phyloP scores from a whole-genome alignment of 371 early-diverging fungal genomes.

The Spraguea lophii region DNA sequence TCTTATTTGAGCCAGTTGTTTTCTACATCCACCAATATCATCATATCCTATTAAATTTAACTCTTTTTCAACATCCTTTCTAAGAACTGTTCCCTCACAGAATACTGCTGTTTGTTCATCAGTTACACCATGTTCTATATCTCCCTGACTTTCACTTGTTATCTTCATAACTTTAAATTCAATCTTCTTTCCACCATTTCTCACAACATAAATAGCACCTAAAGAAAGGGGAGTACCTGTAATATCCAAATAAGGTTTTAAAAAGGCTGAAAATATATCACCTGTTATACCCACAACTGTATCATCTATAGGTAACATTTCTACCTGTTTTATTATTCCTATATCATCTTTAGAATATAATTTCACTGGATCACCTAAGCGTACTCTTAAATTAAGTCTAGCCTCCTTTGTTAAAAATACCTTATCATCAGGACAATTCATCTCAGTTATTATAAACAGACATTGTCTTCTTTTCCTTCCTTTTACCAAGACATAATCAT shows the following conservation, averaged over 20 bases:
- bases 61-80: slow-evolving; percentile 88
- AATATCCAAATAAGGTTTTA: slow-evolving; percentile 84
- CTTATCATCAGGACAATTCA: slow-evolving; percentile 67
- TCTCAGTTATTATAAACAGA: slow-evolving; percentile 70
- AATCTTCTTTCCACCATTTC: slow-evolving; percentile 83
- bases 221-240: slow-evolving; percentile 67
- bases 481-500: slow-evolving; percentile 57
- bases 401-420: slow-evolving; percentile 70
- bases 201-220: slow-evolving; percentile 74
- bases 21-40: slow-evolving; percentile 91
- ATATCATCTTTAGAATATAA: slow-evolving; percentile 80
- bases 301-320: slow-evolving; percentile 89
- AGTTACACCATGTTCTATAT: slow-evolving; percentile 3
- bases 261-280: slow-evolving; percentile 80
- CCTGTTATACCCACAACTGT: slow-evolving; percentile 85
- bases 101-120: slow-evolving; percentile 71
- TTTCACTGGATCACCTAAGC: slow-evolving; percentile 85
- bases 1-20: slow-evolving; percentile 95
- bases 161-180: slow-evolving; percentile 94
- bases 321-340: slow-evolving; percentile 74
- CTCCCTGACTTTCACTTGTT: slow-evolving; percentile 39
- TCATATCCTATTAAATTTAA: slow-evolving; percentile 88
- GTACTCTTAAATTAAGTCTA: slow-evolving; percentile 69
- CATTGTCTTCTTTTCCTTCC: slow-evolving; percentile 93
- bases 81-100: slow-evolving; percentile 83